Conservation (phyloP, 768 basidiomycete species). For the Pleurotus salmoneostramineus region DNA sequence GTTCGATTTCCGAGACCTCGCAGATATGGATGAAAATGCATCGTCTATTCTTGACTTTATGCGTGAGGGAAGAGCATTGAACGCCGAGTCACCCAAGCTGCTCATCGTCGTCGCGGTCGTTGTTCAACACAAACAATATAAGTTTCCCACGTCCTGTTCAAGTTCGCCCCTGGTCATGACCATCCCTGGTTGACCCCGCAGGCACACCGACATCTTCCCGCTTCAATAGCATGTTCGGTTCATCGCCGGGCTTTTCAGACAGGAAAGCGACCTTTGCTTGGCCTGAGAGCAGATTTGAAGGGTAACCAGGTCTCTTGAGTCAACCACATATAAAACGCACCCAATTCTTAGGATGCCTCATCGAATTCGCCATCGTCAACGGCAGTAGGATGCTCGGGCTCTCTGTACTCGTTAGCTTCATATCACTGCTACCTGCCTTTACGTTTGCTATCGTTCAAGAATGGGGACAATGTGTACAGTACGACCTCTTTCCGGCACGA, state of each 20-base stretch:
- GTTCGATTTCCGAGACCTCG: constrained; percentile 8
- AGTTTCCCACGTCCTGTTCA: too few relatives aligned
- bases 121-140: too few relatives aligned
- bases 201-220: constrained; percentile 7
- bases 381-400: constrained; percentile 41
- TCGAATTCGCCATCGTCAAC: not conserved
- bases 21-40: constrained; percentile 7
- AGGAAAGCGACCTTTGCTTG: too few relatives aligned
- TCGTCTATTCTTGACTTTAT: constrained; percentile 9
- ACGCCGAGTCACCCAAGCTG: constrained; percentile 6
- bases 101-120: not conserved
- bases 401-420: constrained; percentile 35
- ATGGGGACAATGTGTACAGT: constrained; percentile 57
- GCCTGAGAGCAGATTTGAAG: not conserved
- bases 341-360: not conserved
- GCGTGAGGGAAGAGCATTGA: not conserved
- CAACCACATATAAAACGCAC: constrained; percentile 3
- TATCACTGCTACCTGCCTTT: constrained; percentile 36
- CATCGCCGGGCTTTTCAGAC: constrained; percentile 1
- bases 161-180: not conserved
- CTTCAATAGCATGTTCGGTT: not conserved
- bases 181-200: constrained; percentile 3
- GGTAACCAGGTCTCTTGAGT: not conserved
- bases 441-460: constrained; percentile 34
- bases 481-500: constrained; percentile 15